These are phyloP conservation scores for Quercus tomentella DNA, from an alignment of 331 rosid genomes.

Conservation along the genomic window DNA sequence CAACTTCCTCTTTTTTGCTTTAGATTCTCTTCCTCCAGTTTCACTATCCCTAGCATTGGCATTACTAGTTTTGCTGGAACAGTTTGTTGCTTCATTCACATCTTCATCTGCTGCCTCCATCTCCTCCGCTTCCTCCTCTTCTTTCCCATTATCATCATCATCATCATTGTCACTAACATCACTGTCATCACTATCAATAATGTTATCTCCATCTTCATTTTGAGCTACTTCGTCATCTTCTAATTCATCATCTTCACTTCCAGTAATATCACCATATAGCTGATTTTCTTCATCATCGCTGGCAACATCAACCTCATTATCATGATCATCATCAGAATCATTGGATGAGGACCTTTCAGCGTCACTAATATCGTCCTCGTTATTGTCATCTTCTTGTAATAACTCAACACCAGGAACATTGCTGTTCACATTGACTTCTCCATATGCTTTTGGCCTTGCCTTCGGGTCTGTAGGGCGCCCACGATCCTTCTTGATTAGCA, in stretches of 20 bases:
- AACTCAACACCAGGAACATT: conserved; percentile 77
- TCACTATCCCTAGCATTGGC: conserved; percentile 27
- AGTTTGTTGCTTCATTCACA: not conserved
- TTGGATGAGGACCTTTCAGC: conserved; percentile 28
- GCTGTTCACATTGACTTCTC: conserved; percentile 52
- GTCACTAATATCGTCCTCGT: conserved; percentile 31
- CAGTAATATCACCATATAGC: conserved; percentile 28
- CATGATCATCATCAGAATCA: conserved; percentile 46
- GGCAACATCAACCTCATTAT: conserved; percentile 30
- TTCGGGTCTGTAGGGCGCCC: conserved; percentile 70
- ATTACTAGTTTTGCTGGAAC: conserved; percentile 11
- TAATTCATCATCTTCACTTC: conserved; percentile 36
- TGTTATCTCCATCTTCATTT: conserved; percentile 30
- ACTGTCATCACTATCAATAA: conserved; percentile 25
- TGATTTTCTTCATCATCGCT: conserved; percentile 39
- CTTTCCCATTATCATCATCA: conserved; percentile 24
- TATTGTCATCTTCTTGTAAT: conserved; percentile 33
- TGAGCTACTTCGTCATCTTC: conserved; percentile 26
- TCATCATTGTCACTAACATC: conserved; percentile 20
- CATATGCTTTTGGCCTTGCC: conserved; percentile 84
- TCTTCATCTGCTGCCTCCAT: conserved; percentile 28
- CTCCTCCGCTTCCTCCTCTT: conserved; percentile 31
- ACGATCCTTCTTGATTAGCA: conserved; percentile 88
- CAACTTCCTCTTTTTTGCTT: conserved; percentile 56
- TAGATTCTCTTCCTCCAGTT: conserved; percentile 32